These are phyloP conservation scores for Ophiocordyceps sinensis DNA, from an alignment of 2,329 filamentous ascomycete genomes.

Conservation along the genomic window DNA sequence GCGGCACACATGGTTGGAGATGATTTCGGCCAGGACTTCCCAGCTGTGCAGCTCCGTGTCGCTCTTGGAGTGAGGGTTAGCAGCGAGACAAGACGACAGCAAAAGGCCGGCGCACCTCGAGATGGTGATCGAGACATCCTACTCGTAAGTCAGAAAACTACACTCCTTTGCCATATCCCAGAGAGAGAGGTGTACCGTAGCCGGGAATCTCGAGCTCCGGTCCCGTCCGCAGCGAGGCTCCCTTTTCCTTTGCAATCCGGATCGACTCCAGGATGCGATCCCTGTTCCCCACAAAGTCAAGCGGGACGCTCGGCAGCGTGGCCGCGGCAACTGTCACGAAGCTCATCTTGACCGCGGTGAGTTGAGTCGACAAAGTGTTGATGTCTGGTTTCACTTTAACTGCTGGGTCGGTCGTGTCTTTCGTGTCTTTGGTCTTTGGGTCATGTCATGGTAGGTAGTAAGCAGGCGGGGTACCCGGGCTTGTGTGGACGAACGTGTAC, in stretches of 20 bases:
- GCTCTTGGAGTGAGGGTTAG: constrained; percentile 8
- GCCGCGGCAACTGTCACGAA: constrained; percentile 21
- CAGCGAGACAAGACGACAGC: constrained; percentile 11
- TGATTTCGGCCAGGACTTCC: constrained; percentile 16
- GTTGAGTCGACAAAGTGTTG: too few relatives aligned
- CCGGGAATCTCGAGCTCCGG: constrained; percentile 20
- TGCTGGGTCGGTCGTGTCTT: too few relatives aligned
- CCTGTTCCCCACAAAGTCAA: constrained; percentile 50
- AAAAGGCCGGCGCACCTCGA: constrained; percentile 16
- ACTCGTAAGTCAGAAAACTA: neutral
- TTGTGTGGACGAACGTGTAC: too few relatives aligned
- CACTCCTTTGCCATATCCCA: neutral
- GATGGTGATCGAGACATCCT: constrained; percentile 16
- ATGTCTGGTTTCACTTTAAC: too few relatives aligned
- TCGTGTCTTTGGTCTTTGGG: too few relatives aligned
- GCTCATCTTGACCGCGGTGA: constrained; percentile 7
- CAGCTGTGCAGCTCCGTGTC: constrained; percentile 14
- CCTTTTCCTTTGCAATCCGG: constrained; percentile 37
- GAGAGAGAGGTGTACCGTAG: neutral
- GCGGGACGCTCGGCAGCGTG: constrained; percentile 22
- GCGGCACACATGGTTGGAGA: constrained; percentile 12
- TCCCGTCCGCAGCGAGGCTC: constrained; percentile 43
- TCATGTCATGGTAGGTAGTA: too few relatives aligned
- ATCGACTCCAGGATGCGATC: constrained; percentile 51
- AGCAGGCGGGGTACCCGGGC: too few relatives aligned